Evolutionary conservation across 345 rosid genomes (phyloP).

Genomic region (Sisymbrium altissimum): DNA sequence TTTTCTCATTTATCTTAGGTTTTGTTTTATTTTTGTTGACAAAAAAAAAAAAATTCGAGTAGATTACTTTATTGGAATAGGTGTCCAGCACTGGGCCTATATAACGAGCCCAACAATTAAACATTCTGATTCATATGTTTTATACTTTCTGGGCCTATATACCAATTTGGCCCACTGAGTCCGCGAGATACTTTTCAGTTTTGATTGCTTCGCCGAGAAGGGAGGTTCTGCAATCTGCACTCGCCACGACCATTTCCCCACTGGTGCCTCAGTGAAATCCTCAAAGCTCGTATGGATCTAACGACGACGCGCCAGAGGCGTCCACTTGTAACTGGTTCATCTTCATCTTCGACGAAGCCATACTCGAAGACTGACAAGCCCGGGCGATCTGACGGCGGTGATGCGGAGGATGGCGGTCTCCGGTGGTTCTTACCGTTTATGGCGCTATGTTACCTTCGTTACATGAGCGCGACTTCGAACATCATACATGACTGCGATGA

Average conservation of each 20-base stretch:
- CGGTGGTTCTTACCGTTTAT: conserved; percentile 75
- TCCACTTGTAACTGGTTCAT: conserved; percentile 38
- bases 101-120: background rate
- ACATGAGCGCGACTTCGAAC: conserved; percentile 98
- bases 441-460: conserved; percentile 70
- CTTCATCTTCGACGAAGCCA: conserved; percentile 39
- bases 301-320: conserved; percentile 77
- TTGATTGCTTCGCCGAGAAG: conserved; percentile 25
- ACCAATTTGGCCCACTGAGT: background rate
- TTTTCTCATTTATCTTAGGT: no score
- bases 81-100: no score
- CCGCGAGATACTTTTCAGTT: background rate
- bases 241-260: conserved; percentile 7
- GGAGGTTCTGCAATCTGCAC: conserved; percentile 22
- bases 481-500: conserved; percentile 97
- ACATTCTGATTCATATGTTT: background rate
- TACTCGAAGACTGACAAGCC: conserved; percentile 69
- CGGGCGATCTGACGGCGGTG: conserved; percentile 37
- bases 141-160: background rate
- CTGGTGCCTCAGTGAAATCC: background rate
- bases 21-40: no score
- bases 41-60: no score
- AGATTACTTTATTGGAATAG: no score
- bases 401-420: conserved; percentile 45
- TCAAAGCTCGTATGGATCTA: conserved; percentile 46